Evolutionary conservation across 257 asterid genomes (phyloP), one percentile per base, ranked within the genome.

Genomic region (Ehretia macrophylla): DNA sequence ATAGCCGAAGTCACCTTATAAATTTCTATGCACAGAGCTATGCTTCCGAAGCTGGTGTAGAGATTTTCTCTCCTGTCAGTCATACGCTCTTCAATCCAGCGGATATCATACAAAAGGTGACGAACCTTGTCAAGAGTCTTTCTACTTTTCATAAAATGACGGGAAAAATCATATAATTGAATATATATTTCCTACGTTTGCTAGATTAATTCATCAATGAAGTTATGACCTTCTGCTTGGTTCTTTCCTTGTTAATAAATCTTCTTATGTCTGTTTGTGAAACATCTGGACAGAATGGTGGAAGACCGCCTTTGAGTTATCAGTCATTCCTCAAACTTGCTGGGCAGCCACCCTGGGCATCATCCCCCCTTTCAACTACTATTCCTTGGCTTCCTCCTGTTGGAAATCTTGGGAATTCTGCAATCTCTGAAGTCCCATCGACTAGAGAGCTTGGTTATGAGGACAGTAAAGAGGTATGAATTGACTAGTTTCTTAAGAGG

Each of bases 21-120:
- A 27, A 27, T 27, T 27, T 27, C 35, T 27, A 6, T 42, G 35
- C 35, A 42, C 87, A 92, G 99, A 77, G 52, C 53, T 68, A 76
- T 65, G 90, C 90, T 60, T 55, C 76, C 62, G 69, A 60, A 64
- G 75, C 83, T 66, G 86, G 84, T 48, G 65, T 88, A 40, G 96
- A 92, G 74, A 67, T 83, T 40, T 86, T 84, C 73, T 81, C 95
- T 66, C 94, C 99, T 4, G 95, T 88, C 72, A 88, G 99, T 59
- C 97, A 92, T 69, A 88, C 99, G 32, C 80, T 92, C 46, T 92
- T 86, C 75, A 59, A 79, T 75, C 99, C 99, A 73, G 86, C 89
- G 21, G 95, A 88, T 65, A 78, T 92, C 51, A 78, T 88, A 65
- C 63, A 63, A 59, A 92, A 92, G 96, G 99, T 86, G 68, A 18